phyloP scores from a whole-genome alignment of 805 yeast genomes.

The Starmerella bombicola region DNA sequence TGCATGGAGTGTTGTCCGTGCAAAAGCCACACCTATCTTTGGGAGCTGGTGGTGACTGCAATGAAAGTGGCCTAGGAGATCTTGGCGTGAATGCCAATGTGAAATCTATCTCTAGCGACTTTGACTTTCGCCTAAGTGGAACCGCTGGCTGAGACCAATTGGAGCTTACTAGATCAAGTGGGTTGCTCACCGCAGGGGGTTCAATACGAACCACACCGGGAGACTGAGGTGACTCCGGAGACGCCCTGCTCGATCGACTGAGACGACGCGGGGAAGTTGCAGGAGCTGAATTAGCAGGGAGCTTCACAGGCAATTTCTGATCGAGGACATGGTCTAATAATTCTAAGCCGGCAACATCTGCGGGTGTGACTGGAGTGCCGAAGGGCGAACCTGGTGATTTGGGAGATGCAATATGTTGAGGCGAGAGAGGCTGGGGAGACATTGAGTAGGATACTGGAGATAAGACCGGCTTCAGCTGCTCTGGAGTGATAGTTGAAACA shows the following conservation, averaged over 20 bases:
- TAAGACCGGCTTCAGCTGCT: not conserved
- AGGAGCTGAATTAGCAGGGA: not conserved
- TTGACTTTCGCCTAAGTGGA: constrained; percentile 20
- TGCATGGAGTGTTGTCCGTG: constrained; percentile 81
- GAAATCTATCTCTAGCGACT: constrained; percentile 21
- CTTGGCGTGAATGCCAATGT: constrained; percentile 17
- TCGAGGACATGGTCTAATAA: constrained; percentile 30
- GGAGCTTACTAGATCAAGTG: constrained; percentile 19
- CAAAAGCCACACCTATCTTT: constrained; percentile 85
- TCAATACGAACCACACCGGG: constrained; percentile 12
- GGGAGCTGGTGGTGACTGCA: constrained; percentile 13
- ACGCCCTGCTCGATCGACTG: constrained; percentile 3
- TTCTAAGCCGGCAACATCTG: constrained; percentile 21
- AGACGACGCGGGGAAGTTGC: constrained; percentile 2
- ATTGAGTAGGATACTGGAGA: not conserved
- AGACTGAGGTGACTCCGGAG: constrained; percentile 10
- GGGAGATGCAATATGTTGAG: constrained; percentile 1
- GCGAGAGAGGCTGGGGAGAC: not conserved
- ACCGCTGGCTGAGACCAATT: constrained; percentile 24
- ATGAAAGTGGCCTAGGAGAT: constrained; percentile 11
- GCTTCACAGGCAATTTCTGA: constrained; percentile 24
- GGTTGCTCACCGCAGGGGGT: constrained; percentile 15
- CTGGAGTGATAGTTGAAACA: not conserved
- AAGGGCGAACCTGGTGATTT: constrained; percentile 12
- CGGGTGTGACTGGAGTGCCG: constrained; percentile 21